Base-by-base conservation (phyloP, 2,329 filamentous ascomycete species). In the Botrytis tulipae region DNA sequence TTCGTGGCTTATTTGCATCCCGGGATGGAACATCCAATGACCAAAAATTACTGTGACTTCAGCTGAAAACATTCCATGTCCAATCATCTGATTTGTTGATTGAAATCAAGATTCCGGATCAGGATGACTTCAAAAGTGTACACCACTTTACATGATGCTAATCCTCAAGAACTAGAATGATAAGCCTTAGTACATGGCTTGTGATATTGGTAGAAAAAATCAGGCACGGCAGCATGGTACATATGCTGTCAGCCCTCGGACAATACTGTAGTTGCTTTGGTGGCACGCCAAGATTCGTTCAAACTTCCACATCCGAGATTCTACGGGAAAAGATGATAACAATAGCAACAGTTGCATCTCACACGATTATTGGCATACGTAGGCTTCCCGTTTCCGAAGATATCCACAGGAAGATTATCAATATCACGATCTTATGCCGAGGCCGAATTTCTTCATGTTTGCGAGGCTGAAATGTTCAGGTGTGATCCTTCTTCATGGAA, bases 221-320 rank as follows among this genome's bases (percentile, higher is more conserved):
- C 54, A 69, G 63, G 63, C 54, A 72, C 63, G 40, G 63, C 46
- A 51, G 32, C 25, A 67, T 69, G n/a, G 46, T 48, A 44, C 42
- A 72, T 69, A 35, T 51, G 42, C 42, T 48, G 71, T 72, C 71
- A 69, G 71, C 54, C 44, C 71, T 69, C 71, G 71, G 71, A 72
- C 71, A 72, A 44, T 48, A 60, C 46, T 68, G 46, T 67, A 57
- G 60, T 54, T 42, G 46, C 70, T 72, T 69, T 29, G 51, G 63
- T 72, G 40, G 63, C 25, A 69, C 22, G 42, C 51, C 71, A 69
- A 72, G 63, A 48, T 46, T 40, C 40, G 42, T 18, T 44, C 44
- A 32, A 48, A n/a, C 62, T 37, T 59, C 57, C 44, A 46, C 54
- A 68, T 69, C 40, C 42, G 32, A 69, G 25, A 29, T 44, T 46